These are phyloP conservation scores for Amaranthus hypochondriacus DNA, from an alignment of 148 eudicot genomes.

Conservation along the genomic window DNA sequence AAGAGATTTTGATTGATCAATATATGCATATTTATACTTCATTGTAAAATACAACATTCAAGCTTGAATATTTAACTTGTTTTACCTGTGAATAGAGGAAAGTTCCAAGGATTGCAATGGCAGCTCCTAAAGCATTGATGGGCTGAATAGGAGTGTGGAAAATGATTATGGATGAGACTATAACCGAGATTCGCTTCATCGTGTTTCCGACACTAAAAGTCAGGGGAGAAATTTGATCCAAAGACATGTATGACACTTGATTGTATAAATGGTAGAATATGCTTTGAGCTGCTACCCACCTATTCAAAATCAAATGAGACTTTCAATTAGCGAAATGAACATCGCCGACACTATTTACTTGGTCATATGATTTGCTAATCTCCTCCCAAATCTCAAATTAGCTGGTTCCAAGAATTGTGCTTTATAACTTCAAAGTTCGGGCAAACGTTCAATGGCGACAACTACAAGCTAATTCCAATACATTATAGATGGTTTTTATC, in stretches of 20 bases:
- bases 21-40: too few species aligned
- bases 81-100: conserved; percentile 65
- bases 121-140: conserved; percentile 61
- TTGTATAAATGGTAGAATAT: conserved; percentile 69
- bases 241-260: conserved; percentile 71
- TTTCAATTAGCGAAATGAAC: conserved; percentile 14
- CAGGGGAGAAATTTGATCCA: conserved; percentile 65
- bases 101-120: conserved; percentile 63
- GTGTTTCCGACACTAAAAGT: conserved; percentile 73
- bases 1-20: too few species aligned
- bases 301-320: conserved; percentile 17
- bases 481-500: too few species aligned
- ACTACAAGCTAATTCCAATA: too few species aligned
- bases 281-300: conserved; percentile 82
- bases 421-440: neutral
- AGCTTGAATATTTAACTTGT: neutral
- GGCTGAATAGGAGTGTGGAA: conserved; percentile 61
- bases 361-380: too few species aligned
- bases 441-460: neutral
- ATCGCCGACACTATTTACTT: neutral
- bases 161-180: conserved; percentile 63
- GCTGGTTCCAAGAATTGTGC: neutral
- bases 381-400: too few species aligned
- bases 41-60: neutral
- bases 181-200: conserved; percentile 66